A percentile compares a stretch with the other conserved stretches of the same genome.
These are phyloP conservation scores for Boletus rufocinnamomeus DNA, from an alignment of 768 basidiomycete species.

Conservation along the genomic window DNA sequence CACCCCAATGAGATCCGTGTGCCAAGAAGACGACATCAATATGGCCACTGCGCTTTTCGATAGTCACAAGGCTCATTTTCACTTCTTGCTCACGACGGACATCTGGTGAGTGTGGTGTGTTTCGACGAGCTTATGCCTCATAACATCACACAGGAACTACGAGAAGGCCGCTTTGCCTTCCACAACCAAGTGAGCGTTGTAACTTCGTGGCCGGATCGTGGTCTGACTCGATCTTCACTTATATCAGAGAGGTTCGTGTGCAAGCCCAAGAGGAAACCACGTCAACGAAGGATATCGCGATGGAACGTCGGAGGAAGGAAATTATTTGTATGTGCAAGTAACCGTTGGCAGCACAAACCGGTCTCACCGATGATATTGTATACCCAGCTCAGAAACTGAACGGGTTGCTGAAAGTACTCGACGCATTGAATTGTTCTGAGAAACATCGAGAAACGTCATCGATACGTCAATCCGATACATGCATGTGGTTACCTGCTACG, in stretches of 20 bases:
- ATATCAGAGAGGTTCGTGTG: not conserved
- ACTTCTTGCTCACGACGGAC: too few species aligned
- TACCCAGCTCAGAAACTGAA: conserved; percentile 1
- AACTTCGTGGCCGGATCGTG: not conserved
- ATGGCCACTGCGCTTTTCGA: too few species aligned
- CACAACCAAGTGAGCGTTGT: not conserved
- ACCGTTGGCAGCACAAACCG: accelerated
- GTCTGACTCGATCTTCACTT: not conserved
- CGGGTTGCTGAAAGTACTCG: not conserved
- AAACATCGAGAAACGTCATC: conserved; percentile 4
- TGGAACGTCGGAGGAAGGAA: not conserved
- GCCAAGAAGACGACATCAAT: too few species aligned
- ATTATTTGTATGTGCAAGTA: conserved; percentile 6
- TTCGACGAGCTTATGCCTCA: too few species aligned
- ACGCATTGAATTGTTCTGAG: not conserved
- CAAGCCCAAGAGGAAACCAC: not conserved
- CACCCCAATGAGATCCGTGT: too few species aligned
- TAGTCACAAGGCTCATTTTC: too few species aligned
- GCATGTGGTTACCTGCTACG: conserved; percentile 13
- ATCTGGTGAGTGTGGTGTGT: too few species aligned
- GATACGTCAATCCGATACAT: conserved; percentile 12
- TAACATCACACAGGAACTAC: not conserved
- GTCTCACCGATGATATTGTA: not conserved
- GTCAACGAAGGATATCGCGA: not conserved
- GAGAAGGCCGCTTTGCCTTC: not conserved